Evolutionary conservation across 1,284 basidiomycete species (phyloP).

Genomic region (Peniophora sp.): DNA sequence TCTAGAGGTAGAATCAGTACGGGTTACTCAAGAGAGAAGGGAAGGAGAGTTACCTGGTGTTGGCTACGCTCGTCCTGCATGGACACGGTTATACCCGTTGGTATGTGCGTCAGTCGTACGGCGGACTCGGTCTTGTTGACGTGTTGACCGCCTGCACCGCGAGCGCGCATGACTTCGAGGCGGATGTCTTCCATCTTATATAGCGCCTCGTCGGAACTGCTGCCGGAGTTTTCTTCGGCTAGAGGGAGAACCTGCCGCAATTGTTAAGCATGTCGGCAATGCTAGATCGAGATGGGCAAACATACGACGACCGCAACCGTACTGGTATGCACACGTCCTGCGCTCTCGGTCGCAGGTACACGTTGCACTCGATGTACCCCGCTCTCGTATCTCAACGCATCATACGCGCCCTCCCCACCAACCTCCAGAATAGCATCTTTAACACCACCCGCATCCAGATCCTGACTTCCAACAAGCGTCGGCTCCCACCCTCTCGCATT

Average conservation of each 20-base stretch:
- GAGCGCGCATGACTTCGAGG: slow-evolving; percentile 89
- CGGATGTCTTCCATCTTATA: slow-evolving; percentile 84
- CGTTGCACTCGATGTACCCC: slow-evolving; percentile 96
- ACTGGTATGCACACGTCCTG: slow-evolving; percentile 88
- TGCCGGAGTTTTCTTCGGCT: slow-evolving; percentile 42
- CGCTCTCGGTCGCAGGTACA: slow-evolving; percentile 84
- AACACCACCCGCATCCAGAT: slow-evolving; percentile 56
- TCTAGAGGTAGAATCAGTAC: slow-evolving; percentile 37
- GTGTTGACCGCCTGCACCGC: slow-evolving; percentile 98
- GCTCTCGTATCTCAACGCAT: slow-evolving; percentile 80
- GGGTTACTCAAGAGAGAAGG: neutral
- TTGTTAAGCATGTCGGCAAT: too few relatives aligned
- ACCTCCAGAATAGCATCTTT: slow-evolving; percentile 84
- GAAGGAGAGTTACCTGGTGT: slow-evolving; percentile 59
- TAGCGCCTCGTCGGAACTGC: slow-evolving; percentile 37
- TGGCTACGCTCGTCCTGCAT: slow-evolving; percentile 99
- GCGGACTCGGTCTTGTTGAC: slow-evolving; percentile 99
- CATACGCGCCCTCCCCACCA: slow-evolving; percentile 74
- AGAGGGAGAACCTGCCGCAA: slow-evolving; percentile 67
- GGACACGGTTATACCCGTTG: slow-evolving; percentile 90
- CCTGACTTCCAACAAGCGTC: slow-evolving; percentile 45
- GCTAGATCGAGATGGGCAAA: too few relatives aligned
- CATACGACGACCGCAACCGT: slow-evolving; percentile 84
- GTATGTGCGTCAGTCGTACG: slow-evolving; percentile 90
- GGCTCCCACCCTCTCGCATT: slow-evolving; percentile 44